These are phyloP conservation scores for Eurotiales sp. DNA, from an alignment of 2,329 filamentous ascomycete genomes.

Conservation along the genomic window DNA sequence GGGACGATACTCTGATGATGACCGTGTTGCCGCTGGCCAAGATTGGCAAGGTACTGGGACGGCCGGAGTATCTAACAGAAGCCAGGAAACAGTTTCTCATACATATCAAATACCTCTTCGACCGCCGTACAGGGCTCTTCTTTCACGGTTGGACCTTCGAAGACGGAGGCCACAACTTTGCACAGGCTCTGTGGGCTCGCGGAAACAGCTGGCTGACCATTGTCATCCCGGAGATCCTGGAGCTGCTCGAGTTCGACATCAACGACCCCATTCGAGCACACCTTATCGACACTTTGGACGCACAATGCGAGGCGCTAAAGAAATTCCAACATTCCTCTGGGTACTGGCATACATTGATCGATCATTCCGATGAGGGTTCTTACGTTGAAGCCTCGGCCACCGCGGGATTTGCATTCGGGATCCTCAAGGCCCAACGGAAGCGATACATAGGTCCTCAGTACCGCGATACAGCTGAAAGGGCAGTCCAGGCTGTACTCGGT, in stretches of 20 bases:
- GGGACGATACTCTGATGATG: conserved; percentile 89
- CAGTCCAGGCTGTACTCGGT: conserved; percentile 62
- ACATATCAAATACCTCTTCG: conserved; percentile 75
- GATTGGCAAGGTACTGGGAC: conserved; percentile 66
- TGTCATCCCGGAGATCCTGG: conserved; percentile 76
- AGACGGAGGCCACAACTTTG: conserved; percentile 59
- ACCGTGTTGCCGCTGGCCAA: conserved; percentile 76
- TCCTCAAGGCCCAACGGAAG: conserved; percentile 69
- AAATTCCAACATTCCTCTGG: conserved; percentile 59
- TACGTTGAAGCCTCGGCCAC: conserved; percentile 75
- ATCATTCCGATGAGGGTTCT: conserved; percentile 59
- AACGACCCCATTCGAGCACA: conserved; percentile 58
- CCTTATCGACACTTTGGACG: conserved; percentile 54
- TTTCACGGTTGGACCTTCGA: conserved; percentile 82
- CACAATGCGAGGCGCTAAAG: conserved; percentile 64
- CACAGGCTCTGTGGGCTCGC: conserved; percentile 54
- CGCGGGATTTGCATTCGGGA: conserved; percentile 75
- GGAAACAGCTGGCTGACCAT: conserved; percentile 69
- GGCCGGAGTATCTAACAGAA: conserved; percentile 71
- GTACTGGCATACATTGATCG: conserved; percentile 71
- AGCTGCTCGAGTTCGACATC: conserved; percentile 60
- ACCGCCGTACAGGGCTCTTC: conserved; percentile 67
- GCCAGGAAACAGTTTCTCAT: conserved; percentile 73
- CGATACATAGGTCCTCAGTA: conserved; percentile 64
- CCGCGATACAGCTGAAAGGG: conserved; percentile 59